Conservation (phyloP, 2,329 filamentous ascomycete species). For the Alternaria atra region DNA sequence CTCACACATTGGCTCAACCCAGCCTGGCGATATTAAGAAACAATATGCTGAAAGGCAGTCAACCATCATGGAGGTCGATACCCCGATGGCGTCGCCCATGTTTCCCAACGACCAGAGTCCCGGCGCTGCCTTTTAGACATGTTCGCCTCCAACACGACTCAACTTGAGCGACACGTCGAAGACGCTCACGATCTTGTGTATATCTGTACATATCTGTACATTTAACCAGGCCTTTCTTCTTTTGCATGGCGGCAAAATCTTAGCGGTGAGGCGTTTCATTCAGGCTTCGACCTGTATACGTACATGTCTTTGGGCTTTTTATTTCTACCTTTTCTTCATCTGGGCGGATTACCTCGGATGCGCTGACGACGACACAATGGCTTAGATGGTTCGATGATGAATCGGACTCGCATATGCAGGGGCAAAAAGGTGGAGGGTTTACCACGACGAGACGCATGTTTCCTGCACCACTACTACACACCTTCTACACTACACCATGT, state of each 20-base stretch:
- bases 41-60: slow-evolving; percentile 31
- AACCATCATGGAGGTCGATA: slow-evolving; percentile 42
- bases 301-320: neutral
- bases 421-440: neutral
- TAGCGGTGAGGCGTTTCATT: neutral
- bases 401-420: neutral
- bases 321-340: neutral
- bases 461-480: neutral
- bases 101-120: slow-evolving; percentile 25
- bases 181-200: neutral
- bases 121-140: slow-evolving; percentile 31
- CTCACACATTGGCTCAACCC: slow-evolving; percentile 28
- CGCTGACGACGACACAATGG: neutral
- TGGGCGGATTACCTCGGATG: slow-evolving; percentile 2
- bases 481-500: neutral
- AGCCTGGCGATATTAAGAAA: slow-evolving; percentile 18
- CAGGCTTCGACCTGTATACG: neutral
- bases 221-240: neutral
- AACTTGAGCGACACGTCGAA: neutral
- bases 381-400: slow-evolving; percentile 2
- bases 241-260: neutral
- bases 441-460: neutral
- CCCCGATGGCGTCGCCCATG: slow-evolving; percentile 36
- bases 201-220: neutral
- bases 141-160: neutral